phyloP scores from a whole-genome alignment of 768 basidiomycete genomes.

The Pholiota microspora region DNA sequence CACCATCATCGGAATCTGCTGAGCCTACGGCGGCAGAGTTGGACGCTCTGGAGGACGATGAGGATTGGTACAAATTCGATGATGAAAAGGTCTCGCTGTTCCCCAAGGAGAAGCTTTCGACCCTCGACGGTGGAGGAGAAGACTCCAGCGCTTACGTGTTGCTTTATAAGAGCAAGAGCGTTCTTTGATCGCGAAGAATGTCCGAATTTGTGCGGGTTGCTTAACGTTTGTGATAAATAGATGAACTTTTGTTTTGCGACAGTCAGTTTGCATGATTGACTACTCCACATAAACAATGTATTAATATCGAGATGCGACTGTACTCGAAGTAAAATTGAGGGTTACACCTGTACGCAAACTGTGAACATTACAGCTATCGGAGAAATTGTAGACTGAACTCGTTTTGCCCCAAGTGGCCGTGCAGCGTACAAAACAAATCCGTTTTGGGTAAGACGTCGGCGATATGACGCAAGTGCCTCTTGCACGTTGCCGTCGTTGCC shows the following conservation, averaged over 20 bases:
- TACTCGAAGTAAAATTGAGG: too few relatives aligned
- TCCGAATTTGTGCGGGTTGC: background rate
- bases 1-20: constrained; percentile 4
- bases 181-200: background rate
- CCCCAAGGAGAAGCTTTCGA: constrained; percentile 76
- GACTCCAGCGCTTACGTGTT: constrained; percentile 89
- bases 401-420: too few relatives aligned
- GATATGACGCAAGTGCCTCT: too few relatives aligned
- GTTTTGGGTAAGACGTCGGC: too few relatives aligned
- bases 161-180: constrained; percentile 70
- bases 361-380: too few relatives aligned
- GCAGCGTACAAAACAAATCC: too few relatives aligned
- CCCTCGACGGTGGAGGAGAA: constrained; percentile 90
- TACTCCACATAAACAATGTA: background rate
- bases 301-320: too few relatives aligned
- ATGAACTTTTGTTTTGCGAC: background rate
- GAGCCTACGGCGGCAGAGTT: constrained; percentile 30
- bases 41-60: constrained; percentile 55
- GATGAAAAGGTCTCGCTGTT: constrained; percentile 92
- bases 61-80: constrained; percentile 96
- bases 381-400: too few relatives aligned
- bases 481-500: too few relatives aligned
- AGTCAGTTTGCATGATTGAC: background rate
- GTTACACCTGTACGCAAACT: too few relatives aligned
- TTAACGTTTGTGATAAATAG: background rate